phyloP scores from a whole-genome alignment of 257 asterid genomes.

The Plantago ovata region DNA sequence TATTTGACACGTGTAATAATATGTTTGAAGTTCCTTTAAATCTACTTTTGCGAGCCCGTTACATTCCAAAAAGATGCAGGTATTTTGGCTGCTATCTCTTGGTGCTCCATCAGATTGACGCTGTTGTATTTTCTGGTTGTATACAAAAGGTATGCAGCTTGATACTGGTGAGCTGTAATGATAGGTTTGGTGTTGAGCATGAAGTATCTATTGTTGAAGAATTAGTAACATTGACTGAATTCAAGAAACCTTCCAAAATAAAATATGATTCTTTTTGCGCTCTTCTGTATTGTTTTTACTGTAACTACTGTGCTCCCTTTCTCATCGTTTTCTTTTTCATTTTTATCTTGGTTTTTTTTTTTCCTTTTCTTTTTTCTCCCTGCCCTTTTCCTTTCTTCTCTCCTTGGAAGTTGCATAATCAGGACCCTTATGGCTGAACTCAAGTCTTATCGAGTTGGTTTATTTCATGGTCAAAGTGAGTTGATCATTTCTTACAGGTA shows the following conservation, averaged over 20 bases:
- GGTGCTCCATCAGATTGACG: conserved; percentile 57
- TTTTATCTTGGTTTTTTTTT: background rate
- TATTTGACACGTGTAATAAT: conserved; percentile 14
- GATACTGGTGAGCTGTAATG: conserved; percentile 26
- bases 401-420: conserved; percentile 42
- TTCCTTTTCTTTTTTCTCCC: background rate
- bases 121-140: conserved; percentile 40
- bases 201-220: conserved; percentile 14
- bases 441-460: conserved; percentile 49
- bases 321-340: conserved; percentile 34
- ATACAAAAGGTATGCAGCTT: conserved; percentile 48
- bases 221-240: conserved; percentile 23
- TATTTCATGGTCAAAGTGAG: conserved; percentile 48
- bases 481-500: conserved; percentile 53
- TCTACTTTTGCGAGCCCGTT: conserved; percentile 45
- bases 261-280: background rate
- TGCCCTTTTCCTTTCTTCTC: conserved; percentile 16
- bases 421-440: conserved; percentile 59
- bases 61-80: conserved; percentile 65
- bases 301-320: conserved; percentile 31
- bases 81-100: conserved; percentile 38
- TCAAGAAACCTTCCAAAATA: conserved; percentile 10
- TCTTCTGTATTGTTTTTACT: background rate
- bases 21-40: conserved; percentile 18
- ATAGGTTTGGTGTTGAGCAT: conserved; percentile 26